Base-by-base conservation (phyloP, 192 early-diverging fungal genomes). In the Martensiomyces pterosporus region DNA sequence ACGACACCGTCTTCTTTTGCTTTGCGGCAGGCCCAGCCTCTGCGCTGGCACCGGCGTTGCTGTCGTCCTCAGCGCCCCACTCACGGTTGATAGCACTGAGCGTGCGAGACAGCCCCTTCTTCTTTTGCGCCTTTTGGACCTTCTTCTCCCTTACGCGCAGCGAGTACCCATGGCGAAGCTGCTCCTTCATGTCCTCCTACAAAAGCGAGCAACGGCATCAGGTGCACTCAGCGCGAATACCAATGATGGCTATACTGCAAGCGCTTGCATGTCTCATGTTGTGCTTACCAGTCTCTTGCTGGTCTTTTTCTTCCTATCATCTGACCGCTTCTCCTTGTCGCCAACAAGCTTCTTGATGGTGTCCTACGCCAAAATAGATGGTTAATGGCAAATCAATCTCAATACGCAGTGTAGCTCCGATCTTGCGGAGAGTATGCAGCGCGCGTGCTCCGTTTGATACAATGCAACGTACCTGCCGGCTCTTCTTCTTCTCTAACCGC, bases 81-180 rank as follows among this genome's bases (percentile, higher is more conserved):
- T 70, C 67, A 16, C 59, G 54, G 46, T 70, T 70, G 27, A 70
- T 43, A 10, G 67, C 18, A 38, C 59, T 70, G 27, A 70, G 49
- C 9, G 67, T 70, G 40, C 67, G 67, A 9, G 21, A 15, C 39
- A 57, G 34, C 12, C 29, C 29, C 27, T 23, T 21, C 45, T 62
- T 69, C 37, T 56, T 55, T 22, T 33, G 18, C 21, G 52, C 47
- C 39, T 61, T 55, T 3, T 32, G 29, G 6, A 19, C 9, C 4
- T 32, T 39, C 37, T 27, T 39, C 17, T 10, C 37, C 12, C n/a
- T 44, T 13, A n/a, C 17, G 17, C 43, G 18, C 13, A 62, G 54
- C 49, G 58, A 36, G 33, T 57, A 47, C 4, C 66, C 49, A 27
- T 62, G 47, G 24, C 50, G 59, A 8, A 70, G 44, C 37, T 62